phyloP scores from a whole-genome alignment of 768 basidiomycete species.

The Mycena olivaceomarginata region DNA sequence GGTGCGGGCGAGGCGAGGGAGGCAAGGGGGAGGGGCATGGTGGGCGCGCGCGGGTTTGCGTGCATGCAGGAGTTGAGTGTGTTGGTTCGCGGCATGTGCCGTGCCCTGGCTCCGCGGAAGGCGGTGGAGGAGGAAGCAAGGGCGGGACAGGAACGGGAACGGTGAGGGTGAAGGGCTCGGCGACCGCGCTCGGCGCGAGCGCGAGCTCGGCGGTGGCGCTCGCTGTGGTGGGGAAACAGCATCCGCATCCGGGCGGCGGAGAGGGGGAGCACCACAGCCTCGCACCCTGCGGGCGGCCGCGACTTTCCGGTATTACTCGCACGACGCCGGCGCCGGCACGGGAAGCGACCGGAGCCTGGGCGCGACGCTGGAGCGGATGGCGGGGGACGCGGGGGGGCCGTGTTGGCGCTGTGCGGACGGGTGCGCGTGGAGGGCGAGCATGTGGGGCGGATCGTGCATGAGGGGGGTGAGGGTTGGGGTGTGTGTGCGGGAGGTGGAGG shows the following conservation, averaged over 20 bases:
- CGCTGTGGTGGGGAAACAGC: too few relatives aligned
- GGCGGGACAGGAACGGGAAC: slow-evolving; percentile 6
- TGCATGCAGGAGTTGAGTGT: slow-evolving; percentile 75
- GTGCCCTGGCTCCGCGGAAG: too few relatives aligned
- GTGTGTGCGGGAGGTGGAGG: slow-evolving; percentile 30
- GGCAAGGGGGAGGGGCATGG: slow-evolving; percentile 65
- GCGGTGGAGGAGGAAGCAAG: too few relatives aligned
- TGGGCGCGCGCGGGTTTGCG: slow-evolving; percentile 71
- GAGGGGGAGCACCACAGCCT: slow-evolving; percentile 24
- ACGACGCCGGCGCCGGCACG: slow-evolving; percentile 22
- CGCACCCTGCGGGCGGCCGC: slow-evolving; percentile 66
- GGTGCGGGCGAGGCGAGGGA: slow-evolving; percentile 52
- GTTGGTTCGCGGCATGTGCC: slow-evolving; percentile 66
- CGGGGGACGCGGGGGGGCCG: slow-evolving; percentile 23
- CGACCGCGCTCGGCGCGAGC: too few relatives aligned
- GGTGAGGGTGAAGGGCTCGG: too few relatives aligned
- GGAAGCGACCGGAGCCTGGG: slow-evolving; percentile 64
- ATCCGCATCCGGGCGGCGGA: too few relatives aligned
- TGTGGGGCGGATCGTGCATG: slow-evolving; percentile 60
- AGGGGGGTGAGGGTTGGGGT: slow-evolving; percentile 53
- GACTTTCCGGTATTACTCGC: slow-evolving; percentile 71
- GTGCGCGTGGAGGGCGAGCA: slow-evolving; percentile 55
- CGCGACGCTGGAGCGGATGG: slow-evolving; percentile 60
- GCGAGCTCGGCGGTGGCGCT: too few relatives aligned
- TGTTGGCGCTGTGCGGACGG: slow-evolving; percentile 2